A percentile compares a stretch with the other conserved stretches of the same genome.
Conservation (phyloP, 148 eudicot genomes). For the Rhododendron vialii region DNA sequence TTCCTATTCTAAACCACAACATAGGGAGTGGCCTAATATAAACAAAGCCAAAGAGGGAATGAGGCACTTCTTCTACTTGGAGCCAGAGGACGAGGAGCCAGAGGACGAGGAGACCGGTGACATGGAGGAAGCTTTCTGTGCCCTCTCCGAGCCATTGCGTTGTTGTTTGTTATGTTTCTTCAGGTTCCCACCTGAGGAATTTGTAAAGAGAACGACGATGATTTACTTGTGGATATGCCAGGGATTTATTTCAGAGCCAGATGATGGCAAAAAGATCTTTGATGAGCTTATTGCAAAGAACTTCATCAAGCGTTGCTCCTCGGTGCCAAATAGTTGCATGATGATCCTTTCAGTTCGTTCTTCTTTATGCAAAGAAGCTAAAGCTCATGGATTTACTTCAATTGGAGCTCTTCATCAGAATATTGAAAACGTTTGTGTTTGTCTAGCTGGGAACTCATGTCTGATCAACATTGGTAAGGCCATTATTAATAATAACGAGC, state of each 20-base stretch:
- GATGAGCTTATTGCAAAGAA: conserved; percentile 12
- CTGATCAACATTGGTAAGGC: not conserved
- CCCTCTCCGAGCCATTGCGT: too few species aligned
- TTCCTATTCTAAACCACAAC: too few species aligned
- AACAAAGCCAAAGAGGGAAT: too few species aligned
- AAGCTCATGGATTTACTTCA: too few species aligned
- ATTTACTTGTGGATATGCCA: not conserved
- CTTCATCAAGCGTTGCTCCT: conserved; percentile 19
- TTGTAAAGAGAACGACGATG: not conserved
- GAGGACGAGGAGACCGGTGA: too few species aligned
- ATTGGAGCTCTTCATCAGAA: too few species aligned
- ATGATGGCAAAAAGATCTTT: conserved; percentile 10
- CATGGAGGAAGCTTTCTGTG: too few species aligned
- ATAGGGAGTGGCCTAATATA: too few species aligned
- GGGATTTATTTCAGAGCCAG: not conserved
- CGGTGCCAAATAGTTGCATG: not conserved
- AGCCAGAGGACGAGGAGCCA: too few species aligned
- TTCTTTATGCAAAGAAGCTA: not conserved
- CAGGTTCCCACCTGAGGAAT: not conserved
- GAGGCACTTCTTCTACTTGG: too few species aligned
- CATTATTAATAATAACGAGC: not conserved
- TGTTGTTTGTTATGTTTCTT: not conserved
- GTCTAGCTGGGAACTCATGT: not conserved
- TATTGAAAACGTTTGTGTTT: rapidly evolving
- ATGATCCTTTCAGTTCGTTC: not conserved